phyloP scores from a whole-genome alignment of 768 basidiomycete species.

The Dioszegia crocea region DNA sequence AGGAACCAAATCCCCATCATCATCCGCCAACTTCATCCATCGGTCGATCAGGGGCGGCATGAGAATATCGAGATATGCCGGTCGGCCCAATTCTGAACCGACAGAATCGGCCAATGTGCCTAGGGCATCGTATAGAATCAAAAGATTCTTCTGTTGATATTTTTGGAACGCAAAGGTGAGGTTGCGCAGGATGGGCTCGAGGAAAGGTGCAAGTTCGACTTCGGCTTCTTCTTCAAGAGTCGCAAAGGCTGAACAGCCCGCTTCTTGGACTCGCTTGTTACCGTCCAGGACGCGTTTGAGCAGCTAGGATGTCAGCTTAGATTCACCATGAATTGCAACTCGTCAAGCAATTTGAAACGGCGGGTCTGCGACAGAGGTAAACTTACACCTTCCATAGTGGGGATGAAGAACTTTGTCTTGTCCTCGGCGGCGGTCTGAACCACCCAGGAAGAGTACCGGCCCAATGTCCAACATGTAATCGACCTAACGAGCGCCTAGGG shows the following conservation, averaged over 20 bases:
- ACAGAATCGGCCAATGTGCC: slow-evolving; percentile 97
- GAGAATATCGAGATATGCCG: slow-evolving; percentile 82
- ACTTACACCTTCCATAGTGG: slow-evolving; percentile 94
- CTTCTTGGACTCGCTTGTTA: slow-evolving; percentile 98
- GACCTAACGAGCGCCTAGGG: slow-evolving; percentile 87
- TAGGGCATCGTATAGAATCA: slow-evolving; percentile 97
- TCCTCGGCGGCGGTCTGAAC: slow-evolving; percentile 71
- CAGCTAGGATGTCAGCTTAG: slow-evolving; percentile 58
- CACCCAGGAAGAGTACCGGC: slow-evolving; percentile 96
- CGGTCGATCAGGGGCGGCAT: slow-evolving; percentile 90
- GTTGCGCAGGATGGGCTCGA: slow-evolving; percentile 90
- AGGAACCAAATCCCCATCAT: slow-evolving; percentile 88
- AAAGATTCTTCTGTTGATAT: slow-evolving; percentile 98
- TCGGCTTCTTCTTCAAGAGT: slow-evolving; percentile 98
- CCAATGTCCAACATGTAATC: slow-evolving; percentile 99
- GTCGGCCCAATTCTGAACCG: slow-evolving; percentile 76
- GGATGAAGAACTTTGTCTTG: slow-evolving; percentile 84
- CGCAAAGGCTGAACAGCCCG: slow-evolving; percentile 96
- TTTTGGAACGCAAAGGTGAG: slow-evolving; percentile 94
- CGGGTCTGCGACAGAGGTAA: too few relatives aligned
- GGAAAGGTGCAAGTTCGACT: slow-evolving; percentile 77
- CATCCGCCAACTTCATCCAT: slow-evolving; percentile 86
- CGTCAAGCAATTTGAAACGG: too few relatives aligned
- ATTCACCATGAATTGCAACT: too few relatives aligned
- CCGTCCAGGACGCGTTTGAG: slow-evolving; percentile 95